A percentile compares a stretch with the other conserved stretches of the same genome.
phyloP scores from a whole-genome alignment of 345 rosid genomes.

The Alliaria petiolata region DNA sequence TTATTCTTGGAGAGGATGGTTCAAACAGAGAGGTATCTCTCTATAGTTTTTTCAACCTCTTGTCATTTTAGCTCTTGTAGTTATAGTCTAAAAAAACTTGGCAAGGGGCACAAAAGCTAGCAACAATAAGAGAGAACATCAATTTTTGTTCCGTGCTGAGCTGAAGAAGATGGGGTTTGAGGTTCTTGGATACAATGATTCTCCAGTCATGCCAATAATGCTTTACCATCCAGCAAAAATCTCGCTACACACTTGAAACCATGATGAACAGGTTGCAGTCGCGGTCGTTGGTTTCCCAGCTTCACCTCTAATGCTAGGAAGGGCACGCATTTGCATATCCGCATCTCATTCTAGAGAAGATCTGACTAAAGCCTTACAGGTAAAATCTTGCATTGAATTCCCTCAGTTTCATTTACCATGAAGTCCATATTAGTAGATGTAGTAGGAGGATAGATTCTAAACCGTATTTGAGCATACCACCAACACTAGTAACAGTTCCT shows the following conservation, averaged over 20 bases:
- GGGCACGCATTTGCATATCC: slow-evolving; percentile 81
- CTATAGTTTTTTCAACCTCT: background rate
- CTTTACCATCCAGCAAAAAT: too few species aligned
- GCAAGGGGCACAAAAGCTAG: slow-evolving; percentile 87
- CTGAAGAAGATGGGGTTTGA: slow-evolving; percentile 94
- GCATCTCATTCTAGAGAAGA: slow-evolving; percentile 67
- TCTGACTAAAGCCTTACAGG: too few species aligned
- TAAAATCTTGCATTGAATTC: too few species aligned
- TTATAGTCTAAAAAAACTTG: background rate
- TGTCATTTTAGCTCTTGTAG: background rate
- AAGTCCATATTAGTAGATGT: too few species aligned
- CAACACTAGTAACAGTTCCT: too few species aligned
- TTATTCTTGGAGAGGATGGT: slow-evolving; percentile 96
- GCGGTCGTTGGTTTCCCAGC: slow-evolving; percentile 62
- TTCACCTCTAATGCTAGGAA: slow-evolving; percentile 63
- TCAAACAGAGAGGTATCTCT: slow-evolving; percentile 74
- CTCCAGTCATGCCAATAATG: too few species aligned
- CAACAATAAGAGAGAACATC: slow-evolving; percentile 85
- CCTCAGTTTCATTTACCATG: too few species aligned
- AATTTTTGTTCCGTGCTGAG: slow-evolving; percentile 91
- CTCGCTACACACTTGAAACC: too few species aligned
- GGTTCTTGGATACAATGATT: slow-evolving; percentile 94
- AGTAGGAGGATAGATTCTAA: too few species aligned
- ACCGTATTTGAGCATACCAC: too few species aligned
- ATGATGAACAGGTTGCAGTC: slow-evolving; percentile 26